These are phyloP conservation scores for Saccharomyces hybrid DNA, from an alignment of 1,139 yeast genomes.

Conservation along the genomic window DNA sequence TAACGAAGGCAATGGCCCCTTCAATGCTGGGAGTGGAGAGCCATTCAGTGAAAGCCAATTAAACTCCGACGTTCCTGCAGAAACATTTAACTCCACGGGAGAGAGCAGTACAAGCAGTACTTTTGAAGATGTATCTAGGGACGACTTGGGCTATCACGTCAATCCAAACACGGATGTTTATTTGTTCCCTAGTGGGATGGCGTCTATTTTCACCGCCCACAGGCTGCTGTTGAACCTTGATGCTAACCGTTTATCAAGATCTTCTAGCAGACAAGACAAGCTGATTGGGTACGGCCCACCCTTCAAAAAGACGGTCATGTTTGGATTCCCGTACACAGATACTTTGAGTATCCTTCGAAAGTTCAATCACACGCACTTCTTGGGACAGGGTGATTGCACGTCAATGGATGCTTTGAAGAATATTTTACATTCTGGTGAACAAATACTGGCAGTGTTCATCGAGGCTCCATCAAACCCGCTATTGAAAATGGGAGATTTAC, in stretches of 20 bases:
- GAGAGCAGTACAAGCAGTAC: constrained; percentile 1
- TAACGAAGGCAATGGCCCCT: not conserved
- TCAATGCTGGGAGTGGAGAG: not conserved
- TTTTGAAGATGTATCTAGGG: not conserved
- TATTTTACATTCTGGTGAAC: constrained; percentile 53
- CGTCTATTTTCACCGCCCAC: constrained; percentile 80
- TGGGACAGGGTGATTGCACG: constrained; percentile 73
- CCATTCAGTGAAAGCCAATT: not conserved
- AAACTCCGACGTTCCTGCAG: not conserved
- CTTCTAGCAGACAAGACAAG: constrained; percentile 4
- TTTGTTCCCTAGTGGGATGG: constrained; percentile 88
- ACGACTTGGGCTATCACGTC: not conserved
- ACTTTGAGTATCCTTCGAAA: constrained; percentile 77
- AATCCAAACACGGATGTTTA: constrained; percentile 51
- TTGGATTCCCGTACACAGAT: constrained; percentile 93
- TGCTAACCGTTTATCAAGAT: constrained; percentile 21
- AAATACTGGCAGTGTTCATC: constrained; percentile 64
- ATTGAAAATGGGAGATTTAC: constrained; percentile 72
- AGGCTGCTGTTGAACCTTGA: constrained; percentile 46
- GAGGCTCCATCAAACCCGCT: constrained; percentile 94
- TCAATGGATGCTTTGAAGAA: constrained; percentile 61
- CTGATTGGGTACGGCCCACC: constrained; percentile 25
- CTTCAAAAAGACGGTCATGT: constrained; percentile 69
- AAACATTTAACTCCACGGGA: constrained; percentile 1
- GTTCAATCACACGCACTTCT: constrained; percentile 83